Evolutionary conservation across 306 rosid genomes (phyloP), one percentile per base, ranked within the genome.

Genomic region (Alnus rubra): DNA sequence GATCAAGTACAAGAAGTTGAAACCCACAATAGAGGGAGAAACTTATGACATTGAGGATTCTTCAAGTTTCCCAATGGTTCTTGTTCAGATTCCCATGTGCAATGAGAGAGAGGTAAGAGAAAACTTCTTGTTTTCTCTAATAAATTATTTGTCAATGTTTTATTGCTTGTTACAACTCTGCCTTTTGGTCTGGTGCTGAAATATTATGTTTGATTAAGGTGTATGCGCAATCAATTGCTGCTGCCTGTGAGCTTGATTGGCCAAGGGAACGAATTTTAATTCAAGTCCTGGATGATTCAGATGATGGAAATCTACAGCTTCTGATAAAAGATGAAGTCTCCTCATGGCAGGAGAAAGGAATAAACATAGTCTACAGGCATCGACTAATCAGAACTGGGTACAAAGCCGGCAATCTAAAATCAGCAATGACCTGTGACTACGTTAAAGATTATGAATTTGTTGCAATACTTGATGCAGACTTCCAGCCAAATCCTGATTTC

Each of bases 11-110:
- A 93, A 90, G 92, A 93, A 86, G 76, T 42, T 96, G 75, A 96
- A 91, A 78, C 99, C 98, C 19, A 79, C 77, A 45, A 78, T 89
- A 31, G 89, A 82, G 13, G 84, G 56, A 64, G 90, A 90, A 58
- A 82, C 79, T 6, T 86, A 64, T 84, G 96, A 93, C 82, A 75
- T 85, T 73, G 96, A 96, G 52, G 96, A 91, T 71, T 82, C 96
- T 79, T 82, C 80, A 5, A 79, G 85, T 65, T 93, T 90, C 73
- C 99, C 99, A 1, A 90, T 88, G 97, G 94, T 96, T 30, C 89
- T 96, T 74, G 93, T 96, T 86, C 99, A 95, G 88, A 95, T 95
- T 87, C 99, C 98, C 75, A 95, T 95, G 99, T 95, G 99, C 87
- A 95, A 95, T 87, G 99, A 96, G 76, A 89, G 93, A 96, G 99